These are phyloP conservation scores for Chloroidium sp. DNA, from an alignment of 163 green algal species.

Conservation along the genomic window DNA sequence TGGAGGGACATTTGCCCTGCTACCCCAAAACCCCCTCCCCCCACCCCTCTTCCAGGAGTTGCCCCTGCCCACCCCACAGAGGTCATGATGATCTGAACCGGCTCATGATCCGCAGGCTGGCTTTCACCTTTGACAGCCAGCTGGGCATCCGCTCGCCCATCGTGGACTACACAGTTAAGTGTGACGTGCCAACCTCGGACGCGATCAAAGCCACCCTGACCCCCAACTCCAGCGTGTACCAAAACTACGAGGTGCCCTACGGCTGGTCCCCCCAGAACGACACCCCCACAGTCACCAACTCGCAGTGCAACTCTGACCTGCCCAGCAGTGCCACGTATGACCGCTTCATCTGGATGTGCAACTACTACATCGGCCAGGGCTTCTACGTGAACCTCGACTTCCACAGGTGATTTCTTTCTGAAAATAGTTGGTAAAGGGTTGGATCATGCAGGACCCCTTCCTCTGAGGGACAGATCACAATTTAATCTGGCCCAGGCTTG, in stretches of 20 bases:
- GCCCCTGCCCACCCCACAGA: no score
- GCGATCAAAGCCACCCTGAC: neutral
- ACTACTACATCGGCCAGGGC: slow-evolving; percentile 10
- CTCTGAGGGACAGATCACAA: no score
- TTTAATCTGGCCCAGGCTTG: no score
- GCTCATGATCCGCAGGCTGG: neutral
- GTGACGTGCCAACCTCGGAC: neutral
- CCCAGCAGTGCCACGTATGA: neutral
- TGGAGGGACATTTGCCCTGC: no score
- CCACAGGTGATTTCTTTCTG: neutral
- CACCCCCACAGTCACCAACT: neutral
- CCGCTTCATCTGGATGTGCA: slow-evolving; percentile 7
- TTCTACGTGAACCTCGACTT: slow-evolving; percentile 19
- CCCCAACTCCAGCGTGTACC: neutral
- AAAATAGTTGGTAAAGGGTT: no score
- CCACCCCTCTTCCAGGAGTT: no score
- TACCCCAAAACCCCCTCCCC: no score
- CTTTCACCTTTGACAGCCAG: slow-evolving; percentile 13
- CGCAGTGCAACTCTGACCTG: neutral
- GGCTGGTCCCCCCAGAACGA: neutral
- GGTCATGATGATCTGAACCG: no score
- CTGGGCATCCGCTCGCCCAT: neutral
- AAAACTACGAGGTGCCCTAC: neutral
- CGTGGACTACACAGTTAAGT: neutral
- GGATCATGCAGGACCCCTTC: no score